Conservation (phyloP, 1,284 basidiomycete species). For the Porogramme epimiltina region DNA sequence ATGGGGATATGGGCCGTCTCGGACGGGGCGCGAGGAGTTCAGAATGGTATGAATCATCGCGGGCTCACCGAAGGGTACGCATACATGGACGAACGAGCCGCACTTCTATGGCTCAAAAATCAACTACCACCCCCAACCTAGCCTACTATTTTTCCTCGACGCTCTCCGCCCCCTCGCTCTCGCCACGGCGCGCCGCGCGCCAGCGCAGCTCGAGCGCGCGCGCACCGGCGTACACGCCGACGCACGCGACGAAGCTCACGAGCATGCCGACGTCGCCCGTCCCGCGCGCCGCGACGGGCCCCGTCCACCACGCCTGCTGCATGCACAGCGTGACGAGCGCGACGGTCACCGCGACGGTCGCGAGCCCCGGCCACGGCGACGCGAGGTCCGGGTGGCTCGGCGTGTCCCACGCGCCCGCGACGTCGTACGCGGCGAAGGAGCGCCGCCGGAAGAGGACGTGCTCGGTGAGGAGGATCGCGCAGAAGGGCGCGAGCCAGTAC, state of each 20-base stretch:
- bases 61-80: too few species aligned
- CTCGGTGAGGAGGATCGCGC: constrained; percentile 55
- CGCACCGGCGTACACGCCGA: constrained; percentile 40
- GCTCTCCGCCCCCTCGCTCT: too few species aligned
- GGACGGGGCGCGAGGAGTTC: too few species aligned
- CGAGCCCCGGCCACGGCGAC: constrained; percentile 46
- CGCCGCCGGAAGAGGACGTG: constrained; percentile 59
- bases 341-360: constrained; percentile 48
- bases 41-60: too few species aligned
- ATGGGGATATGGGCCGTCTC: too few species aligned
- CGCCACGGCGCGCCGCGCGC: too few species aligned
- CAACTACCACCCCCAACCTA: too few species aligned
- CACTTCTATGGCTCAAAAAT: too few species aligned
- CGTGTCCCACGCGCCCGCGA: constrained; percentile 44
- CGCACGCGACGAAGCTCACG: constrained; percentile 46
- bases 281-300: constrained; percentile 45
- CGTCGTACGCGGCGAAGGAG: constrained; percentile 32
- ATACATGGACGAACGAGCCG: too few species aligned
- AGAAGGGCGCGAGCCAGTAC: constrained; percentile 62
- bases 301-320: constrained; percentile 60
- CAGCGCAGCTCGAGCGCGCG: constrained; percentile 41
- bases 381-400: constrained; percentile 40
- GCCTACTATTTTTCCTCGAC: too few species aligned
- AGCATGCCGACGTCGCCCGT: constrained; percentile 62
- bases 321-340: constrained; percentile 59